Evolutionary conservation across 2,329 filamentous ascomycete genomes (phyloP).

Genomic region (Cytospora piceae): DNA sequence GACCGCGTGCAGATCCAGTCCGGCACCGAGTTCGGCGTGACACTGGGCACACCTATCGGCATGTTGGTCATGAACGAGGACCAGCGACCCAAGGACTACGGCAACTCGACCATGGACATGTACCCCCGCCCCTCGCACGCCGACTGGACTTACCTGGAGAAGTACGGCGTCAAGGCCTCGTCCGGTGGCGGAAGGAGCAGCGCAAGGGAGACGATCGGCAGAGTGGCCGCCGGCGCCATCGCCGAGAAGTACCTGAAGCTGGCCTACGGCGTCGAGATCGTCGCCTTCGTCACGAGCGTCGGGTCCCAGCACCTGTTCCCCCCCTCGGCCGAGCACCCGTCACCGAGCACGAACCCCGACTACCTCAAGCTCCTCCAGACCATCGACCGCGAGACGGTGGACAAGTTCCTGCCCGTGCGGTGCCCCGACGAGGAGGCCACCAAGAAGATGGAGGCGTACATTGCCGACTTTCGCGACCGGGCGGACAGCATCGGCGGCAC

Average conservation of each 20-base stretch:
- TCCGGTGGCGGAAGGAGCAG: conserved; percentile 88
- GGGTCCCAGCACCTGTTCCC: conserved; percentile 79
- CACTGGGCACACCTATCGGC: conserved; percentile 87
- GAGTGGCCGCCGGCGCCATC: conserved; percentile 89
- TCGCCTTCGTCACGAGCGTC: conserved; percentile 86
- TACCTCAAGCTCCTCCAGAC: conserved; percentile 76
- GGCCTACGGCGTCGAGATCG: conserved; percentile 85
- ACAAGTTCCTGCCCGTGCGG: conserved; percentile 82
- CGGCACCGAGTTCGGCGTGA: conserved; percentile 86
- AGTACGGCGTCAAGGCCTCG: conserved; percentile 92
- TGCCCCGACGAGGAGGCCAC: conserved; percentile 73
- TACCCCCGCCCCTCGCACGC: conserved; percentile 93
- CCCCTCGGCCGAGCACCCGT: conserved; percentile 68
- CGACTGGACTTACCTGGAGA: conserved; percentile 96
- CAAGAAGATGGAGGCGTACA: conserved; percentile 75
- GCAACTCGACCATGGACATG: conserved; percentile 83
- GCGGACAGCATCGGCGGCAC: conserved; percentile 93
- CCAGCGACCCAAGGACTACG: conserved; percentile 90
- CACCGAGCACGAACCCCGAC: conserved; percentile 72
- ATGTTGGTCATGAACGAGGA: conserved; percentile 91
- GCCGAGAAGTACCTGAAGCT: conserved; percentile 88
- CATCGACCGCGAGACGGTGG: conserved; percentile 76
- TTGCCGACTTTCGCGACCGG: conserved; percentile 76
- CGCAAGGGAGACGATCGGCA: conserved; percentile 92
- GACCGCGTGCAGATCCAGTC: conserved; percentile 91